Evolutionary conservation across 305 asterid genomes (phyloP).

Genomic region (Fraxinus sp.): DNA sequence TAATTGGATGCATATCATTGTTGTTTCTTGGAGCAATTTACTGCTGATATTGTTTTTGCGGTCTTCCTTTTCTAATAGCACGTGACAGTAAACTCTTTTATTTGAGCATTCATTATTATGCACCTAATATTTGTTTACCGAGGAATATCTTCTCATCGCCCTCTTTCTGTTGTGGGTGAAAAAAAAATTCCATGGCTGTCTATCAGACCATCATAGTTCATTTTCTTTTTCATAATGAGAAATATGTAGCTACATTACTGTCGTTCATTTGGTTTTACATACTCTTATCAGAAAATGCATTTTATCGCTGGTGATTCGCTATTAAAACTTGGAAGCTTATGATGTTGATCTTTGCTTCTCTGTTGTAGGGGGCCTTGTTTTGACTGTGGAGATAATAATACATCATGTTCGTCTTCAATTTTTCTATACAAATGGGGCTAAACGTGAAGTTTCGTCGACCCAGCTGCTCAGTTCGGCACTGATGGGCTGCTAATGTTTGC

Average conservation of each 20-base stretch:
- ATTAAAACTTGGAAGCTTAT: not conserved
- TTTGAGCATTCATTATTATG: not conserved
- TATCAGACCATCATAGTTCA: not conserved
- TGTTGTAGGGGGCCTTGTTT: not conserved
- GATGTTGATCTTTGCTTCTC: not conserved
- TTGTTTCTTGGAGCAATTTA: not conserved
- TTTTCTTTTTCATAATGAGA: not conserved
- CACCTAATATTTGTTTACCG: not conserved
- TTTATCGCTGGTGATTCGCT: not conserved
- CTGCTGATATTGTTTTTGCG: slow-evolving; percentile 21
- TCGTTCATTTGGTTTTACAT: not conserved
- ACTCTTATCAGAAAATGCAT: not conserved
- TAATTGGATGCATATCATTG: not conserved
- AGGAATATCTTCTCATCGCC: not conserved
- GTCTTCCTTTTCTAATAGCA: not conserved
- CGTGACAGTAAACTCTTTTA: not conserved
- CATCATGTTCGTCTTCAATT: not conserved
- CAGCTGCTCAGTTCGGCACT: not conserved
- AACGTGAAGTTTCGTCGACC: not conserved
- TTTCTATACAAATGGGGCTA: not conserved
- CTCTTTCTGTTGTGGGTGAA: not conserved
- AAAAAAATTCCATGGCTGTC: no score
- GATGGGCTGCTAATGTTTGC: not conserved
- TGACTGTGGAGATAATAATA: not conserved
- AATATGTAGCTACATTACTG: not conserved